Percentiles rank a stretch among this genome's conserved stretches.
These are phyloP conservation scores for Anthracocystis panici-leucophaei DNA, from an alignment of 1,284 basidiomycete species.

Conservation along the genomic window DNA sequence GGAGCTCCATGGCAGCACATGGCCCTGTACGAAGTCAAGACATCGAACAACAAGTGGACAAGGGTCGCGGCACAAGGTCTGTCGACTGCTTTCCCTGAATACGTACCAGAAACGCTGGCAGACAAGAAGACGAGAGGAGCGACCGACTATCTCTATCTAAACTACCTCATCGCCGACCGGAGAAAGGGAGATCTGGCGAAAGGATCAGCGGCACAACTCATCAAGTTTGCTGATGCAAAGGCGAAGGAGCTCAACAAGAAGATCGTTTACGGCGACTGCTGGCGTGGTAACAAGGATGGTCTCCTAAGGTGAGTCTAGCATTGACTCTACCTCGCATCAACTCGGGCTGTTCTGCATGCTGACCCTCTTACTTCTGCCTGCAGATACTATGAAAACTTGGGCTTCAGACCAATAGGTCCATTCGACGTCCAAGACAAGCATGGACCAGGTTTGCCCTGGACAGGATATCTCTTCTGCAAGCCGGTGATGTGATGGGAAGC, in stretches of 20 bases:
- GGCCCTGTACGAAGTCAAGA: conserved; percentile 23
- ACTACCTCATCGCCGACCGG: conserved; percentile 43
- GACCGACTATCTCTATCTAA: conserved; percentile 35
- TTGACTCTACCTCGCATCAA: not conserved
- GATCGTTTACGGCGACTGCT: conserved; percentile 44
- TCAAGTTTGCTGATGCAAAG: conserved; percentile 13
- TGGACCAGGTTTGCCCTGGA: conserved; percentile 32
- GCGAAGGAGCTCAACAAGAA: conserved; percentile 10
- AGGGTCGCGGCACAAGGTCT: conserved; percentile 29
- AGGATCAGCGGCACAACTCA: conserved; percentile 22
- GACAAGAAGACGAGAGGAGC: not conserved
- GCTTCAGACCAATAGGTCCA: conserved; percentile 24
- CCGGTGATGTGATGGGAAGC: not conserved
- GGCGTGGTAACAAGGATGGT: conserved; percentile 40
- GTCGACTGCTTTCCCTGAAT: conserved; percentile 16
- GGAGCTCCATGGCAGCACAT: conserved; percentile 19
- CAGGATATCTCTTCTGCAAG: conserved; percentile 38
- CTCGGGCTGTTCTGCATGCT: not conserved
- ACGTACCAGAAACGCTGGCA: conserved; percentile 14
- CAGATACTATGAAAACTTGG: conserved; percentile 45
- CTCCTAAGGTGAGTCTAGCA: conserved; percentile 33
- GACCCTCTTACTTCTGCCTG: not conserved
- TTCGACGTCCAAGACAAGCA: conserved; percentile 51
- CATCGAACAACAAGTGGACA: conserved; percentile 13
- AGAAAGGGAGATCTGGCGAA: conserved; percentile 27